A percentile compares a stretch with the other conserved stretches of the same genome.
Evolutionary conservation across 441 rosid species (phyloP).

Genomic region (Kokia cookei): DNA sequence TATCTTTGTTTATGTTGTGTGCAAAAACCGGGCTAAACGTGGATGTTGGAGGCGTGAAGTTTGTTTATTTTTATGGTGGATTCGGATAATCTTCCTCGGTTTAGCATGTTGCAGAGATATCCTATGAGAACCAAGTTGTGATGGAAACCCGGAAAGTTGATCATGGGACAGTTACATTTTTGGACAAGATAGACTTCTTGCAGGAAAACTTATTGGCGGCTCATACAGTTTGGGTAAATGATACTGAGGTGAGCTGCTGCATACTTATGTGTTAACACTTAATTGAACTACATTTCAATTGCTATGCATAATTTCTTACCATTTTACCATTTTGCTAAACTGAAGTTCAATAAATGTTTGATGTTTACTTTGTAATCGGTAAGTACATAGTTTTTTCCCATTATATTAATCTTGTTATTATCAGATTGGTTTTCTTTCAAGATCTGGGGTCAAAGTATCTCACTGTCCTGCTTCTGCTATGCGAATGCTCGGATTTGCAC

Average conservation of each 20-base stretch:
- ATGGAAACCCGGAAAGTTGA: conserved; percentile 42
- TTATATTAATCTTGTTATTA: not conserved
- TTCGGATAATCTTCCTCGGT: conserved; percentile 7
- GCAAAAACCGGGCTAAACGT: not conserved
- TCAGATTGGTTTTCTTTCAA: conserved; percentile 60
- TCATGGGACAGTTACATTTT: conserved; percentile 57
- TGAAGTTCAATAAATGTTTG: not conserved
- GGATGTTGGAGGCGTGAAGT: not conserved
- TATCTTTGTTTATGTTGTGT: not conserved
- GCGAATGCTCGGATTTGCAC: conserved; percentile 83
- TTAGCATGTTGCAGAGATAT: conserved; percentile 64
- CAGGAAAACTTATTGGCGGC: conserved; percentile 54
- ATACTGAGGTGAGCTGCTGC: conserved; percentile 40
- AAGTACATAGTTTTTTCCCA: not conserved
- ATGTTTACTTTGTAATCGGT: not conserved
- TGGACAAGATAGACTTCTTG: conserved; percentile 54
- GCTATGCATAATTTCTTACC: not conserved
- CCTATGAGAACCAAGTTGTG: conserved; percentile 52
- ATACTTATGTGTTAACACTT: not conserved
- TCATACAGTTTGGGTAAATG: conserved; percentile 58
- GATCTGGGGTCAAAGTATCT: conserved; percentile 66
- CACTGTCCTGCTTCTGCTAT: conserved; percentile 77
- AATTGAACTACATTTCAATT: not conserved
- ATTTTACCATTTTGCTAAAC: not conserved
- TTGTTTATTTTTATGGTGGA: not conserved